Evolutionary conservation across 345 rosid species (phyloP), one percentile per base, ranked within the genome.

Genomic region (Toxicodendron radicans): DNA sequence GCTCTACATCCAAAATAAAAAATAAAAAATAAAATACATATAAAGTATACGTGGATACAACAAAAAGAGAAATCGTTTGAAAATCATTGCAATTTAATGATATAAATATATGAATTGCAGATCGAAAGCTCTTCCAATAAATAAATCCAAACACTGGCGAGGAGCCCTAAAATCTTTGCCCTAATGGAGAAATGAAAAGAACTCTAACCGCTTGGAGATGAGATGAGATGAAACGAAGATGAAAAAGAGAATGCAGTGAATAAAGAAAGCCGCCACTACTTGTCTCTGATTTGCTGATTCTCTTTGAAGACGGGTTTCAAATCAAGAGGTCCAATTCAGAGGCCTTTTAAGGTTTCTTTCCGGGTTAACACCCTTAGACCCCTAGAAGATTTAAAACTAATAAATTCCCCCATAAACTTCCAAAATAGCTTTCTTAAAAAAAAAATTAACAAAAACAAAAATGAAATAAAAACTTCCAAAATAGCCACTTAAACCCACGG

Each of bases 201-300:
- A 16, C 17, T 23, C 70, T 48, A 27, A 27, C 70, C 10, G 38
- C 21, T 17, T 13, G 69, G 21, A 63, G 48, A 21, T 1, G 4
- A 12, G 43, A 38, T 38, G 43, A 5, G 43, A 38, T 38, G 43
- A 38, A 38, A 38, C 7, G 43, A 61, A 5, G 49, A 38, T 8
- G 30, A n/a, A 38, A 56, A 66, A 14, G 21, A 12, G 21, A 27
- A 49, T 21, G 57, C 35, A 23, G 58, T 12, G 17, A 2, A 51
- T 30, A 30, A 66, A 48, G 23, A 49, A 8, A 27, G 70, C 70
- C 70, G 70, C 58, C 70, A 30, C 24, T 9, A 48, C 13, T 27
- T 2, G 45, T 33, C 46, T 18, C 48, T 17, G 64, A 35, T 35
- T 17, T 61, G 21, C 69, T 65, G 70, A 66, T 66, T 66, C 23